A percentile compares a stretch with the other conserved stretches of the same genome.
These are phyloP conservation scores for Colletotrichum sidae DNA, from an alignment of 2,329 filamentous ascomycete species.

Conservation along the genomic window DNA sequence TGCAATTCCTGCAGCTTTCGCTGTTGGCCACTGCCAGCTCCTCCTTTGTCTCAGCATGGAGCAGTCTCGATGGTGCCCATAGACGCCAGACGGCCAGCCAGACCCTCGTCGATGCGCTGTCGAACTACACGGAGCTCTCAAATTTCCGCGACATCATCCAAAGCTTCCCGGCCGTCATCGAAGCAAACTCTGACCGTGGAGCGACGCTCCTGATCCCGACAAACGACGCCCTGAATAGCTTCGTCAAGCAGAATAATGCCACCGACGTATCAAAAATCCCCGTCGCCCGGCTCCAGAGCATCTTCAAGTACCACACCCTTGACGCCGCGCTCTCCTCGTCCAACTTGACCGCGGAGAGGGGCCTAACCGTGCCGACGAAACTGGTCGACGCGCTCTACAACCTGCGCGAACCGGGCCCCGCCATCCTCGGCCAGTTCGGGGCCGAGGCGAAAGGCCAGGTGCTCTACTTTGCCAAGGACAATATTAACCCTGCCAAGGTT, in stretches of 20 bases:
- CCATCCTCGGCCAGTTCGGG: conserved; percentile 34
- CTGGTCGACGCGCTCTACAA: conserved; percentile 39
- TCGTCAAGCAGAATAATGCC: conserved; percentile 21
- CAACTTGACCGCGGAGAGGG: conserved; percentile 36
- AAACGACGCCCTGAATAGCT: conserved; percentile 25
- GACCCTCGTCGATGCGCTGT: conserved; percentile 20
- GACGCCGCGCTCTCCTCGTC: conserved; percentile 32
- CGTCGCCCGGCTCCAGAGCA: conserved; percentile 49
- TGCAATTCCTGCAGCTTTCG: conserved; percentile 11
- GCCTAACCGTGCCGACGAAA: conserved; percentile 40
- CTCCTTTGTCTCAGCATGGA: background rate
- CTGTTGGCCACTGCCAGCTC: background rate
- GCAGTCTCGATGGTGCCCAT: background rate
- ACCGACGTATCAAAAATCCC: conserved; percentile 47
- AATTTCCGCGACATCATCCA: conserved; percentile 26
- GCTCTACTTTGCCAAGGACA: conserved; percentile 33
- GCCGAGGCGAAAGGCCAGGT: conserved; percentile 39
- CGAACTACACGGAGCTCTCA: conserved; percentile 24
- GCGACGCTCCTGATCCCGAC: conserved; percentile 35
- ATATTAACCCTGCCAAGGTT: conserved; percentile 28
- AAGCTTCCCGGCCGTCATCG: conserved; percentile 19
- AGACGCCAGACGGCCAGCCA: conserved; percentile 3
- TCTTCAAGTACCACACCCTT: conserved; percentile 48
- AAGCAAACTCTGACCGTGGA: conserved; percentile 1
- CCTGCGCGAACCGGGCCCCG: conserved; percentile 36